These are phyloP conservation scores for Ascochyta clinopodiicola DNA, from an alignment of 2,329 filamentous ascomycete genomes.

Conservation along the genomic window DNA sequence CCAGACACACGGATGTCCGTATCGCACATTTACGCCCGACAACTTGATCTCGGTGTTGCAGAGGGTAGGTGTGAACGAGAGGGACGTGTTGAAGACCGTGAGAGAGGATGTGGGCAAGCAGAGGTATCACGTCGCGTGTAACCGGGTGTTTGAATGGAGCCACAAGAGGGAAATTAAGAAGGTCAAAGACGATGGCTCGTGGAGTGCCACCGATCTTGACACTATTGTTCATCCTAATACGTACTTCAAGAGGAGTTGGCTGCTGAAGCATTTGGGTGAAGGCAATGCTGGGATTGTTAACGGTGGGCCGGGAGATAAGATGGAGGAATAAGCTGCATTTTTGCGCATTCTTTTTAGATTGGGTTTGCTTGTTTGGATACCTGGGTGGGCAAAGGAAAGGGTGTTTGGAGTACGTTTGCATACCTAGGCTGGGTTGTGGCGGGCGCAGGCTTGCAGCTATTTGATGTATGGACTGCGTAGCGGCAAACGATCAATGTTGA, in stretches of 20 bases:
- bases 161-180: constrained; percentile 69
- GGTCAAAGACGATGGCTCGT: constrained; percentile 57
- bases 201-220: constrained; percentile 75
- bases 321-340: constrained; percentile 39
- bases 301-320: constrained; percentile 31
- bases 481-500: not conserved
- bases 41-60: constrained; percentile 82
- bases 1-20: constrained; percentile 95
- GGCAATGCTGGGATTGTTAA: constrained; percentile 45
- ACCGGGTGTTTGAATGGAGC: constrained; percentile 87
- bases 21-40: constrained; percentile 87
- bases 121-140: constrained; percentile 94
- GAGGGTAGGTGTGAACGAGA: constrained; percentile 78
- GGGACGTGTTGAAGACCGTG: constrained; percentile 78
- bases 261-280: constrained; percentile 78
- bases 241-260: constrained; percentile 94
- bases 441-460: not conserved
- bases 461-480: not conserved
- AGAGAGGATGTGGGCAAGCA: constrained; percentile 88
- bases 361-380: not conserved
- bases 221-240: constrained; percentile 98
- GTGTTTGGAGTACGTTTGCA: not conserved
- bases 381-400: not conserved
- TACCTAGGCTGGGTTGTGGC: not conserved
- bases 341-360: no score